Base-by-base conservation (phyloP, 768 basidiomycete genomes). In the Tubosaeta sp. region DNA sequence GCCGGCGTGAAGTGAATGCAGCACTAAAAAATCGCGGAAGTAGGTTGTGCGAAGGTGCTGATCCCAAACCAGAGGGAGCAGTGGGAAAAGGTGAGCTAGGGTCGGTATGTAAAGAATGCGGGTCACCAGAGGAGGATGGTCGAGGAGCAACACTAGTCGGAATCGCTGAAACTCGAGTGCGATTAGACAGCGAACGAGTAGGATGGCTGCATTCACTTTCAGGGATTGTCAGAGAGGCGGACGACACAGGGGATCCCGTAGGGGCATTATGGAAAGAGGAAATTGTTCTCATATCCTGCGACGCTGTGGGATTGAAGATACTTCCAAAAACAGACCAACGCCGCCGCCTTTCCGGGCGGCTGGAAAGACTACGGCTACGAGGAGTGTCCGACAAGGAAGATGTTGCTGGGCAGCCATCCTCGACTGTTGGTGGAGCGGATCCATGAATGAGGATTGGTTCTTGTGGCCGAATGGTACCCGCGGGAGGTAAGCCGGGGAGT, bases 321-420 rank as follows among this genome's bases (percentile, higher is more conserved):
- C 73, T 77, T 50, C 81, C 76, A 5, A 86, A 64, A n/a, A 84
- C 75, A 17, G 88, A 89, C 88, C 88, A 91, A 46, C 86, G 77
- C 16, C 87, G 76, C 29, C 84, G 77, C 39, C 76, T 72, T 52
- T 67, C 64, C 1, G 72, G 64, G 19, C 60, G 66, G 52, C 68
- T 70, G 13, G 61, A 54, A 14, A 63, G 44, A 45, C 63, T 75
- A 59, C 56, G 61, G 46, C 65, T 65, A 32, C 58, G 61, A 46
- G 71, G 61, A 37, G 63, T 66, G 34, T 82, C 82, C 5, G 76
- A 77, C 0, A 78, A 74, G 27, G 76, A 74, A 41, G 78, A 76
- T 54, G 77, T 76, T 1, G 70, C 58, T 19, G 74, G 69, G 8
- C 52, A 57, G 37, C 76, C 77, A 50, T 77, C 78, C 35, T 80